phyloP scores from a whole-genome alignment of 768 basidiomycete species.

The Termitomyces eurrhizus region DNA sequence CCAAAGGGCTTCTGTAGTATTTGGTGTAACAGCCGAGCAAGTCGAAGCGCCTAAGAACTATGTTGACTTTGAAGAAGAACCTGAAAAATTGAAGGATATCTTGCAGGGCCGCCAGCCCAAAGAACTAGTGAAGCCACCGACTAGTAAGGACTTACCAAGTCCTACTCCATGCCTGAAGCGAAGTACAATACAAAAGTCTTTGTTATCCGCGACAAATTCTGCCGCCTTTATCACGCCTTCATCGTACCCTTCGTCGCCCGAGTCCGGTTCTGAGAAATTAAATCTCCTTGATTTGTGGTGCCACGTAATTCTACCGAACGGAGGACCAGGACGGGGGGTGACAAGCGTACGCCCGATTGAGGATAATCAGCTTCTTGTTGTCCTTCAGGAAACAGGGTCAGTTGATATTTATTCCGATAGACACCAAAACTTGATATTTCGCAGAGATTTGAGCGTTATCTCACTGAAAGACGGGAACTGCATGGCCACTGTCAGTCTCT shows the following conservation, averaged over 20 bases:
- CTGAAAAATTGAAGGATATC: constrained; percentile 70
- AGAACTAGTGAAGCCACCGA: constrained; percentile 13
- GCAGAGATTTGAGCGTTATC: constrained; percentile 52
- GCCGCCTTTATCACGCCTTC: constrained; percentile 36
- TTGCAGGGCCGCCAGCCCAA: constrained; percentile 51
- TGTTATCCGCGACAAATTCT: constrained; percentile 44
- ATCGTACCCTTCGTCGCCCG: constrained; percentile 36
- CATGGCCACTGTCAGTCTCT: constrained; percentile 26
- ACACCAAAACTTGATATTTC: constrained; percentile 8
- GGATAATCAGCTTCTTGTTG: constrained; percentile 39
- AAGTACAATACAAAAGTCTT: constrained; percentile 36
- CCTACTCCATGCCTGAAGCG: constrained; percentile 22
- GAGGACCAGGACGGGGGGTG: constrained; percentile 36
- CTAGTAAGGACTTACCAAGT: constrained; percentile 16
- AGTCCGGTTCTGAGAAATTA: constrained; percentile 21
- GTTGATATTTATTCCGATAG: constrained; percentile 13
- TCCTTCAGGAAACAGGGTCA: constrained; percentile 67
- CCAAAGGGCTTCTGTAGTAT: constrained; percentile 61
- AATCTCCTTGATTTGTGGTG: constrained; percentile 30
- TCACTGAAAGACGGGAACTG: constrained; percentile 48
- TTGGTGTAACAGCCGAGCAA: constrained; percentile 65
- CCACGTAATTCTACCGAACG: constrained; percentile 46
- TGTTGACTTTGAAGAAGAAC: constrained; percentile 81
- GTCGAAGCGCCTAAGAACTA: constrained; percentile 76
- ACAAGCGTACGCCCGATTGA: constrained; percentile 44